phyloP scores from a whole-genome alignment of 148 eudicot genomes.

The Beta vulgaris region DNA sequence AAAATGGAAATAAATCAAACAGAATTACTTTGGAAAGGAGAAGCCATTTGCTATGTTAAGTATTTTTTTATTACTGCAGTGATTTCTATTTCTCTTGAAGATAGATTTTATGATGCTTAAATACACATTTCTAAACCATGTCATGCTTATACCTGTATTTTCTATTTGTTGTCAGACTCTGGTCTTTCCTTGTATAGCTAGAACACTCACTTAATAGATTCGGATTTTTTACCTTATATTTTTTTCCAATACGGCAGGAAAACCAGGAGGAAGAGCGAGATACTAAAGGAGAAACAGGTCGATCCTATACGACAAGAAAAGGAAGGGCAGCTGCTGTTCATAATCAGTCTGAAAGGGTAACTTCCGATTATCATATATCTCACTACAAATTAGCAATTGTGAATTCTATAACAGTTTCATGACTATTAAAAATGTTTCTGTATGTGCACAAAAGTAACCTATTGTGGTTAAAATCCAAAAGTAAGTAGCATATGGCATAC shows the following conservation, averaged over 20 bases:
- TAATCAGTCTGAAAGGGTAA: conserved; percentile 92
- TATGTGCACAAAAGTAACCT: not conserved
- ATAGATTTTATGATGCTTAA: not conserved
- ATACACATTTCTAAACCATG: not conserved
- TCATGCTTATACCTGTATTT: not conserved
- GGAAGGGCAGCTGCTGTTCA: conserved; percentile 72
- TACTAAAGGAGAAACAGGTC: conserved; percentile 47
- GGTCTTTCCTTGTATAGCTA: not conserved
- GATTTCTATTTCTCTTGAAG: not conserved
- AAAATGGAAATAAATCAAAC: not conserved
- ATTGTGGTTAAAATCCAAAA: not conserved
- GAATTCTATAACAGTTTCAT: not conserved
- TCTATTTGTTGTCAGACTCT: not conserved
- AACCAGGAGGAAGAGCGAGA: conserved; percentile 51
- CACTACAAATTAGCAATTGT: not conserved
- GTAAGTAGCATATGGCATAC: no score
- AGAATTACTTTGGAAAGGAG: not conserved
- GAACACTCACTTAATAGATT: not conserved
- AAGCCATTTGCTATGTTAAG: not conserved
- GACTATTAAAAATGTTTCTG: not conserved
- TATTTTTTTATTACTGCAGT: not conserved
- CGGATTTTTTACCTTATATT: no score
- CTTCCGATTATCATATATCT: not conserved
- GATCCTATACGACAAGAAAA: conserved; percentile 54
- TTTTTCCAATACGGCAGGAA: conserved; percentile 33